Base-by-base conservation (phyloP, 768 basidiomycete species). In the Cubamyces sp. region DNA sequence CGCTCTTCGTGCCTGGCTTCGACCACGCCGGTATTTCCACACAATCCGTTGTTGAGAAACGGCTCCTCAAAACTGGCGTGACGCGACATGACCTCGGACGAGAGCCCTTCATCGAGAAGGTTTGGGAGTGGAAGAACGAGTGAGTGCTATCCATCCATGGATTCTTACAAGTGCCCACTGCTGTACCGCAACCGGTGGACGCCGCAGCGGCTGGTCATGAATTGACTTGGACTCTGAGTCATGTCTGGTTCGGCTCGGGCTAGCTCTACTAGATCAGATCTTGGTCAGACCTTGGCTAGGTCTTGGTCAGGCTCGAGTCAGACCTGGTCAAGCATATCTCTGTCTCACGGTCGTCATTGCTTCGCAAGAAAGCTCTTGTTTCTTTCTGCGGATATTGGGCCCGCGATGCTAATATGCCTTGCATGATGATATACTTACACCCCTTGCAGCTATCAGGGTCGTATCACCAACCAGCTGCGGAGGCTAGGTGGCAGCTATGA, bases 1-100 rank as follows among this genome's bases (percentile, higher is more conserved):
- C 91, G 0, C 79, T 98, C 0, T 98, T 90, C 70, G 84, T 88
- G 2, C 97, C 97, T 0, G 97, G 97, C 16, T 99, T 96, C 71
- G 97, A 99, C 75, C 97, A 99, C 69, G 97, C 97, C 0, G 96
- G 96, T 60, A 98, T 99, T 63, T 96, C 96, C 0, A 98, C 97
- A 0, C 97, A 99, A 75, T 92, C 92, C 47, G 96, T 99, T 16
- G 96, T 98, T 1, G 97, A 98, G 74, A 94, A 94, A 74, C 84
- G 95, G 18, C 71, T 98, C 37, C 90, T 85, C 79, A 99, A 96
- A 77, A 74, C 84, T 0, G 92, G 93, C 1, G 80, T 87, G 75
- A 92, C 91, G 2, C 79, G 96, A 55, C 95, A 98, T 74, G 94
- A 98, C 73, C 83, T 98, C n/a, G 97, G 97, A 0, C 86, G 97